These are phyloP conservation scores for Populus tremula DNA, from an alignment of 345 rosid species.

Conservation along the genomic window DNA sequence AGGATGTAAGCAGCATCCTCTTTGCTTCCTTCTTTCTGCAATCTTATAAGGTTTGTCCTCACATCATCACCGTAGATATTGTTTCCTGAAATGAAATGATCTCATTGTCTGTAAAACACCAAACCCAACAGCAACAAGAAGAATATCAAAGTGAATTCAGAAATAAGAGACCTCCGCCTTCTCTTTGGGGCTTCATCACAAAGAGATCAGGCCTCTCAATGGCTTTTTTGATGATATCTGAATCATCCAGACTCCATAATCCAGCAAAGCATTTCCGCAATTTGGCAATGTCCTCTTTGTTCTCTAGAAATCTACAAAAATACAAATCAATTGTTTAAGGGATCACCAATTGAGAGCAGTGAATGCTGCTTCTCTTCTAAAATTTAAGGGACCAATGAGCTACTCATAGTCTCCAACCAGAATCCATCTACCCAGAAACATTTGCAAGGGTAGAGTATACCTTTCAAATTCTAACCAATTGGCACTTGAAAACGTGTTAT, in stretches of 20 bases:
- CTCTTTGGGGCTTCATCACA: conserved; percentile 98
- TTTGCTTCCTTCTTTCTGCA: conserved; percentile 59
- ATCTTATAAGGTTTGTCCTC: conserved; percentile 62
- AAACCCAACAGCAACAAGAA: neutral
- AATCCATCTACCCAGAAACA: neutral
- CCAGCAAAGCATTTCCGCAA: conserved; percentile 86
- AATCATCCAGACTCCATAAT: conserved; percentile 87
- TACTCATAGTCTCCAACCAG: neutral
- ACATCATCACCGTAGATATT: conserved; percentile 84
- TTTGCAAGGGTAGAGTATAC: neutral
- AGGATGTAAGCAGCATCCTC: conserved; percentile 91
- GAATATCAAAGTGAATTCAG: neutral
- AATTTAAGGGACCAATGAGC: conserved; percentile 1
- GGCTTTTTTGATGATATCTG: conserved; percentile 56
- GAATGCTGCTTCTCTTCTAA: neutral
- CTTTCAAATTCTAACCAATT: neutral
- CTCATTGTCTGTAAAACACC: neutral
- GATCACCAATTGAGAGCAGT: neutral
- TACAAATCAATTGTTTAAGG: neutral
- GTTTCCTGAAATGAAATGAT: conserved; percentile 36
- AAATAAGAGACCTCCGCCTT: conserved; percentile 81
- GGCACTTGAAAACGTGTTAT: neutral
- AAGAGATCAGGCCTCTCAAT: conserved; percentile 68
- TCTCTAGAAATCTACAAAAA: conserved; percentile 62
- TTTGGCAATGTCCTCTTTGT: conserved; percentile 73